phyloP scores from a whole-genome alignment of 495 filamentous ascomycete species.

The Tuber umbilicatum region DNA sequence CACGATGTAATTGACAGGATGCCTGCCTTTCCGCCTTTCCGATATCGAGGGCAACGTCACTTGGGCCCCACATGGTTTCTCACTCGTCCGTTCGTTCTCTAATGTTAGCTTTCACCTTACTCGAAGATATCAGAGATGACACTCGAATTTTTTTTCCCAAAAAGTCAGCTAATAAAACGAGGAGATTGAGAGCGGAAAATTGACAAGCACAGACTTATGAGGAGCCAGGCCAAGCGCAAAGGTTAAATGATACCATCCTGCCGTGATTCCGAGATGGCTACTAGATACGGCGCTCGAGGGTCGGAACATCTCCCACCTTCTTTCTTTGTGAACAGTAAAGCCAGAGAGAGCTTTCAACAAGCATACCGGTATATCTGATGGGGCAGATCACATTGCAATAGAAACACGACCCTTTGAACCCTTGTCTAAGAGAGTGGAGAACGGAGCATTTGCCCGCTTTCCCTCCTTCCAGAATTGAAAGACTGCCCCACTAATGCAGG shows the following conservation, averaged over 20 bases:
- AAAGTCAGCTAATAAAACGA: not conserved
- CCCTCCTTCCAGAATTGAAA: not conserved
- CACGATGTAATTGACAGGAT: slow-evolving; percentile 7
- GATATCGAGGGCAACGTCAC: slow-evolving; percentile 16
- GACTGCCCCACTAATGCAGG: not conserved
- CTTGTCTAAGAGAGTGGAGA: not conserved
- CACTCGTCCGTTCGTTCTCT: not conserved
- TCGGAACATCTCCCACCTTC: not conserved
- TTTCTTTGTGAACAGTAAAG: not conserved
- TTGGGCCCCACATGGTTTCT: slow-evolving; percentile 13
- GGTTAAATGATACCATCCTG: not conserved
- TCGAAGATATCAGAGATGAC: not conserved
- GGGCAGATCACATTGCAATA: not conserved
- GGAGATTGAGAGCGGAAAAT: not conserved
- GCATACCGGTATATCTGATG: not conserved
- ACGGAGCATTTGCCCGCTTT: not conserved
- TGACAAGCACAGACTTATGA: not conserved
- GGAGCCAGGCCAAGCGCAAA: not conserved
- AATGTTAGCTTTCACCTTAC: not conserved
- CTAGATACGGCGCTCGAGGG: not conserved
- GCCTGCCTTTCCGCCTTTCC: slow-evolving; percentile 25
- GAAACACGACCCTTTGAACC: not conserved
- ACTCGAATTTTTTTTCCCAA: not conserved
- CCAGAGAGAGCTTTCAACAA: not conserved
- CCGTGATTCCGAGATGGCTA: not conserved